Base-by-base conservation (phyloP, 345 rosid species). In the Kernera saxatilis region DNA sequence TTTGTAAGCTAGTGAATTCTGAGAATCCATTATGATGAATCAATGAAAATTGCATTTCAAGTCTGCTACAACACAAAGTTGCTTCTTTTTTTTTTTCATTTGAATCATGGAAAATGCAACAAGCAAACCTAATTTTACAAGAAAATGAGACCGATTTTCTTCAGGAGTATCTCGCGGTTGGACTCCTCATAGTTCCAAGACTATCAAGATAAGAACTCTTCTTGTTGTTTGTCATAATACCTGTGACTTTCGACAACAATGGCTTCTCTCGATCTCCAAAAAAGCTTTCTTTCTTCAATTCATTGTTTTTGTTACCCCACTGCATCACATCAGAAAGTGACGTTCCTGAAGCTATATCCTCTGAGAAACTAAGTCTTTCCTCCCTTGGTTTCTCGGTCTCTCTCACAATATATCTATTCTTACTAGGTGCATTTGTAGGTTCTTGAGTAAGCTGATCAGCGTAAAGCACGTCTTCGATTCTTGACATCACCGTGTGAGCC, bases 391-490 rank as follows among this genome's bases (percentile, higher is more conserved):
- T 75, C 80, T 70, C 71, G 10, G 70, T 21, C 26, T 50, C 79
- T 39, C 7, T 61, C 26, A 60, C 30, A 11, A 3, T 1, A 37
- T 74, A 44, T 63, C 70, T 84, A 39, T 81, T 88, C 77, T 73
- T 77, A 1, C 35, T 6, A 23, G 76, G 36, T 6, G 77, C 79
- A 21, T 82, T 77, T 5, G 83, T 57, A 52, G 96, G 97, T 48
- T 87, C 87, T 75, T 70, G 83, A 1, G 85, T 62, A 0, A 74
- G 75, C 45, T 81, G 74, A 76, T 92, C 92, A 2, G 92, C 89
- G 54, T 72, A 81, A 2, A 89, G 82, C 11, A 92, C 98, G 45
- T 92, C 98, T 68, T 92, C 96, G 0, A 92, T 89, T 53, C 88
- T 76, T 0, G 96, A 92, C 82, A 85, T 51, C 3, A 89, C 94